A percentile compares a stretch with the other conserved stretches of the same genome.
These are phyloP conservation scores for Cornus controversa DNA, from an alignment of 148 eudicot genomes.

Conservation along the genomic window DNA sequence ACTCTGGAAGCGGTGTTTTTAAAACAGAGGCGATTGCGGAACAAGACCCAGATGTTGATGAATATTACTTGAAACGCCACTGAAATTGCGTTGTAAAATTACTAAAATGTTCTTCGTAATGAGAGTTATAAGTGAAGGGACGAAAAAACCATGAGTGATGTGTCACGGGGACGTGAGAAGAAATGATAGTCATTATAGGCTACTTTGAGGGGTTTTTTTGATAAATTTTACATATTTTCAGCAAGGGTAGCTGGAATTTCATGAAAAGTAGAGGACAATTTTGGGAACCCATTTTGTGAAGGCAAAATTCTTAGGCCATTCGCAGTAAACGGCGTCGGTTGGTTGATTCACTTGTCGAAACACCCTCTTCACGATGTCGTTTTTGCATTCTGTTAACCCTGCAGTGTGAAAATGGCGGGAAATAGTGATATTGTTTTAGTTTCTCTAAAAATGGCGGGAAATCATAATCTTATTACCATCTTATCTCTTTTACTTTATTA, in stretches of 20 bases:
- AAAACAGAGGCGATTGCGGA: background rate
- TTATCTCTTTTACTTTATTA: too few species aligned
- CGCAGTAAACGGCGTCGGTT: background rate
- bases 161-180: too few species aligned
- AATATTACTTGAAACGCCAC: constrained; percentile 9
- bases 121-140: too few species aligned
- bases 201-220: background rate
- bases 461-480: background rate
- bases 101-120: background rate
- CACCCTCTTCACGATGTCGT: background rate
- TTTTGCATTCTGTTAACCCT: background rate
- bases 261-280: background rate
- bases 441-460: background rate
- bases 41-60: background rate
- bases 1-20: background rate
- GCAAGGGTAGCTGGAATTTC: background rate
- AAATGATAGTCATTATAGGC: too few species aligned
- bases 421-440: background rate
- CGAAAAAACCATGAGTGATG: too few species aligned
- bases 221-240: too few species aligned
- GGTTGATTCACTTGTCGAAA: background rate
- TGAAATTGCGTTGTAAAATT: background rate
- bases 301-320: background rate
- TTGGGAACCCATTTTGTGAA: background rate
- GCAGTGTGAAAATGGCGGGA: constrained; percentile 3